Evolutionary conservation across 1,284 basidiomycete genomes (phyloP), one percentile per base, ranked within the genome.

Genomic region (Malassezia sympodialis): DNA sequence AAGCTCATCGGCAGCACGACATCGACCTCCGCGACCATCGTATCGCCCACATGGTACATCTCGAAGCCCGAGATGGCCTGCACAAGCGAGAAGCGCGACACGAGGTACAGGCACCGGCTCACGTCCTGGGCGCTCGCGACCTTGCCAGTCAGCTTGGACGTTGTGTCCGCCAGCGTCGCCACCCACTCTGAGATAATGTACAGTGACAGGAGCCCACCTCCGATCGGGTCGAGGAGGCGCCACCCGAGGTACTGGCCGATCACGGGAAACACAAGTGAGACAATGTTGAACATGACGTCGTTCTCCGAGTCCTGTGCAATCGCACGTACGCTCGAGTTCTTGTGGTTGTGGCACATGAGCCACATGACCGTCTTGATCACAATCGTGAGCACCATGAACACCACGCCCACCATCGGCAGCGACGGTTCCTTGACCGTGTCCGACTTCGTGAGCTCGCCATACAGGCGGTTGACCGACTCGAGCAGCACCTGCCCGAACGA

Each of bases 211-310:
- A 47, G 32, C 5, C 34, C 53, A 40, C 62, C 65, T 2, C 72
- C 72, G 51, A 74, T 66, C 1, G 72, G 70, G 54, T 74, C 72
- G 28, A 74, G 63, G 0, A 65, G 54, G 3, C 62, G 63, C 55
- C 57, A 53, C 10, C 62, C 60, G 2, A 68, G 59, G 31, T 61
- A 55, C n/a, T 57, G 45, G 24, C 61, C 67, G 30, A 78, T 39
- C 49, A 78, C 76, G 15, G 80, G 80, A 62, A 81, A 81, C 23
- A 79, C 67, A 15, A 82, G 75, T 7, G 80, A 81, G 62, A 80
- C 78, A 24, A 78, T 68, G 68, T 81, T 81, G 70, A 81, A 78
- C 39, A 78, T 78, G 11, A 76, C 76, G 56, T 80, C 80, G 62
- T 80, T 80, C 65, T 80, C 77, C 8, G 79, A 79, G 59, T 80